Percentiles rank a stretch among this genome's conserved stretches.
These are phyloP conservation scores for Boletus rex-veris DNA, from an alignment of 768 basidiomycete species.

Conservation along the genomic window DNA sequence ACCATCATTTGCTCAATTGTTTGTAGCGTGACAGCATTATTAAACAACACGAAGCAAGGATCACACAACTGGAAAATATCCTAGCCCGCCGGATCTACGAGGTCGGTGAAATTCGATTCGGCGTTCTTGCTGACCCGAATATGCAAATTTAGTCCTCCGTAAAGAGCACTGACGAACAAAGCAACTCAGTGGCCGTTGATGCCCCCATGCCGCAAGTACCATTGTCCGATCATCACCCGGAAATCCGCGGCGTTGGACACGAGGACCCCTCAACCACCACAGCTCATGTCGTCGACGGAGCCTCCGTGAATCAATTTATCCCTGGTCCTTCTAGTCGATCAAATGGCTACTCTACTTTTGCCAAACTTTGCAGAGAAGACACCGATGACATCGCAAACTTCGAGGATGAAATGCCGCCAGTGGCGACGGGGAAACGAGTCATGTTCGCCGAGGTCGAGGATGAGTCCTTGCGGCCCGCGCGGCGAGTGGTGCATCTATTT, in stretches of 20 bases:
- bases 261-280: constrained; percentile 9
- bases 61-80: constrained; percentile 43
- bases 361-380: constrained; percentile 26
- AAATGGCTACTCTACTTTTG: constrained; percentile 17
- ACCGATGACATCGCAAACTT: constrained; percentile 25
- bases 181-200: constrained; percentile 9
- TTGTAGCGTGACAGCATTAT: constrained; percentile 48
- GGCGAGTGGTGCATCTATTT: constrained; percentile 23
- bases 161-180: constrained; percentile 13
- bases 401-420: constrained; percentile 18
- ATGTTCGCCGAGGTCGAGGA: constrained; percentile 21
- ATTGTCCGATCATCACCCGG: constrained; percentile 14
- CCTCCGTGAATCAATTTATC: constrained; percentile 7
- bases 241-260: constrained; percentile 17
- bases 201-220: constrained; percentile 9
- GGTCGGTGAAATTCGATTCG: constrained; percentile 14
- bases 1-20: constrained; percentile 4
- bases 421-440: constrained; percentile 24
- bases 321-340: constrained; percentile 22
- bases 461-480: constrained; percentile 24
- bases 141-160: constrained; percentile 11
- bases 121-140: constrained; percentile 14
- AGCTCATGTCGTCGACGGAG: constrained; percentile 3
- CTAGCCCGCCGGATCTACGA: constrained; percentile 44
- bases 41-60: constrained; percentile 41